Base-by-base conservation (phyloP, 441 rosid genomes). In the Pelargonium cotyledonis region DNA sequence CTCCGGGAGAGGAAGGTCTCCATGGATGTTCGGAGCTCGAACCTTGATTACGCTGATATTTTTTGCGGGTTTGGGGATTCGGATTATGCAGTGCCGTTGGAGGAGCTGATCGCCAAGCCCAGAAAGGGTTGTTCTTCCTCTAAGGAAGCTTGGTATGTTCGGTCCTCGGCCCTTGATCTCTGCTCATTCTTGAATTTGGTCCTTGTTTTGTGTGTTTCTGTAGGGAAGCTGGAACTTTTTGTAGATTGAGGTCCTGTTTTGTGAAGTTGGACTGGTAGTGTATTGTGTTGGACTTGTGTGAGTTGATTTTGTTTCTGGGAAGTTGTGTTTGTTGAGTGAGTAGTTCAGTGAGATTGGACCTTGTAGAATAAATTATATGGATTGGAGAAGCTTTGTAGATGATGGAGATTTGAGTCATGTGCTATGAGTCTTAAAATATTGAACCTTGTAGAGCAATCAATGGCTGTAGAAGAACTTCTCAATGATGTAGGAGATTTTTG, bases 1-100 rank as follows among this genome's bases (percentile, higher is more conserved):
- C 80, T 91, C 43, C 82, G 73, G 6, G 84, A 79, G 38, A 75
- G 84, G 62, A 84, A 82, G 80, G 70, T 79, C 60, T 65, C 81
- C 14, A 79, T 85, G 29, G 89, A 85, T 72, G 85, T 80, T 14
- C 81, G 85, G 19, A 79, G 85, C 73, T 80, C 88, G 5, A 84
- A 79, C 73, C 86, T 85, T 19, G 99, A 95, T 70, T 95, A 95
- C 84, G 75, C 89, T 35, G 84, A 78, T 18, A 89, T 95, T 46
- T 95, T 95, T 60, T 91, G 94, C 38, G 89, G 88, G 3, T 86
- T 83, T 69, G 86, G 79, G 11, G 89, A 68, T 60, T 68, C 78
- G 9, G 92, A 88, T 65, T 86, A 75, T 70, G 82, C 77, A 61
- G 76, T 81, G 49, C 78, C 92, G 65, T 84, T 81, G 5, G 88